Conservation (phyloP, 768 basidiomycete species). For the Rhizopogon vinicolor region DNA sequence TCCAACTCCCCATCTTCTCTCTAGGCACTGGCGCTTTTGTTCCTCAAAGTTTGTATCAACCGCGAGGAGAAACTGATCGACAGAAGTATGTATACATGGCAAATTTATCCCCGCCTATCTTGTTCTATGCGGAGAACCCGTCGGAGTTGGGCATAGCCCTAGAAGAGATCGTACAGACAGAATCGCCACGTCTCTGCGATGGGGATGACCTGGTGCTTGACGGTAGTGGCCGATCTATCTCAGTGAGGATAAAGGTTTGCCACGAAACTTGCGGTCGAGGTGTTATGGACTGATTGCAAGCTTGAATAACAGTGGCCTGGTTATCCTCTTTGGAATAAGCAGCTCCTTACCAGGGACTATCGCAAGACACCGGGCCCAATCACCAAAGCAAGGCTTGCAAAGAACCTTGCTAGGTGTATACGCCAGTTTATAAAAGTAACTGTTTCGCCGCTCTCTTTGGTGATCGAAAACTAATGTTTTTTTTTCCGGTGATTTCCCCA, state of each 20-base stretch:
- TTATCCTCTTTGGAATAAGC: conserved; percentile 64
- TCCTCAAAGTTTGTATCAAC: conserved; percentile 65
- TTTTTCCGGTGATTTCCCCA: conserved; percentile 16
- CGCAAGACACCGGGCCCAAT: conserved; percentile 69
- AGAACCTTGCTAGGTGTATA: conserved; percentile 65
- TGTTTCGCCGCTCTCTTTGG: neutral
- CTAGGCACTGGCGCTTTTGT: conserved; percentile 42
- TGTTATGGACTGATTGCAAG: neutral
- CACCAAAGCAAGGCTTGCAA: conserved; percentile 63
- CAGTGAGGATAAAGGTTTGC: conserved; percentile 64
- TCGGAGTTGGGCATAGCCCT: conserved; percentile 57
- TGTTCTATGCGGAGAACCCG: conserved; percentile 51
- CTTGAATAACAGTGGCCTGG: conserved; percentile 61
- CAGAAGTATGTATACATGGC: conserved; percentile 70
- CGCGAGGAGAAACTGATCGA: conserved; percentile 66
- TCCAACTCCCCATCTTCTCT: conserved; percentile 12
- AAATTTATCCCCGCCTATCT: conserved; percentile 53
- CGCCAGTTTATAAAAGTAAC: conserved; percentile 58
- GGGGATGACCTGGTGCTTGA: conserved; percentile 60
- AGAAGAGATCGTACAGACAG: conserved; percentile 52
- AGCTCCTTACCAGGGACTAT: conserved; percentile 74
- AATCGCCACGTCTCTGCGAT: conserved; percentile 45
- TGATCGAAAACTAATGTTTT: neutral
- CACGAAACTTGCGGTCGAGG: neutral
- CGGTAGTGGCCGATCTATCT: conserved; percentile 67